Evolutionary conservation across 2,329 filamentous ascomycete genomes (phyloP).

Genomic region (Erysiphe neolycopersici): DNA sequence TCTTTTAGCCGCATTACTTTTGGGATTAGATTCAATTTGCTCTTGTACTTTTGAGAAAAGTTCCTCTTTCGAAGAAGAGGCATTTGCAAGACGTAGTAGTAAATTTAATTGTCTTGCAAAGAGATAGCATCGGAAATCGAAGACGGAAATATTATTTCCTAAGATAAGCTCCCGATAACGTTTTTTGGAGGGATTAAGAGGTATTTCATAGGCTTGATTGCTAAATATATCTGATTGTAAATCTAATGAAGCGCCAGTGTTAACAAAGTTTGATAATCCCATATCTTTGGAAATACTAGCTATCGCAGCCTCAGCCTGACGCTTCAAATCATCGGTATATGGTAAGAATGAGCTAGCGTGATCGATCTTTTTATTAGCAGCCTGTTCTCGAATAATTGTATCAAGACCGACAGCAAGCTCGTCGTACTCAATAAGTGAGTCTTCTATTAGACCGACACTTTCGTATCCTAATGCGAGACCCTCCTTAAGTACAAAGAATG

Average conservation of each 20-base stretch:
- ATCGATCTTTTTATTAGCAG: slow-evolving; percentile 29
- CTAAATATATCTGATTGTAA: slow-evolving; percentile 15
- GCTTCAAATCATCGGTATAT: slow-evolving; percentile 48
- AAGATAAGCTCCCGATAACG: slow-evolving; percentile 79
- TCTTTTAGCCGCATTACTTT: slow-evolving; percentile 26
- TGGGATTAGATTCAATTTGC: slow-evolving; percentile 30
- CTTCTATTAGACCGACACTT: slow-evolving; percentile 83
- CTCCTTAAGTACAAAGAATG: slow-evolving; percentile 94
- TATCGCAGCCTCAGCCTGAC: slow-evolving; percentile 26
- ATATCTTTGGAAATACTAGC: slow-evolving; percentile 16
- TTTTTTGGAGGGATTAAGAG: slow-evolving; percentile 40
- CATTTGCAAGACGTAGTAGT: slow-evolving; percentile 59
- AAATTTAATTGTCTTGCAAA: slow-evolving; percentile 72
- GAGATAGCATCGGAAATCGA: slow-evolving; percentile 85
- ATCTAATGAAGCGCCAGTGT: slow-evolving; percentile 24
- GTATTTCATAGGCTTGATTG: slow-evolving; percentile 25
- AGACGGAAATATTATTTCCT: slow-evolving; percentile 81
- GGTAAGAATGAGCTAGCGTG: slow-evolving; percentile 46
- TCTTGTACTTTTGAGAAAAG: slow-evolving; percentile 33
- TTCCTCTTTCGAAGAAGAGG: slow-evolving; percentile 33
- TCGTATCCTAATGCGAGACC: slow-evolving; percentile 84
- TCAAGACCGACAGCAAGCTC: slow-evolving; percentile 77
- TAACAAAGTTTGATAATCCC: slow-evolving; percentile 12
- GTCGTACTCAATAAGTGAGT: slow-evolving; percentile 83
- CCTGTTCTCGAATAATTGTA: slow-evolving; percentile 50